Evolutionary conservation across 1,284 basidiomycete genomes (phyloP).

Genomic region (Wallemia hederae): DNA sequence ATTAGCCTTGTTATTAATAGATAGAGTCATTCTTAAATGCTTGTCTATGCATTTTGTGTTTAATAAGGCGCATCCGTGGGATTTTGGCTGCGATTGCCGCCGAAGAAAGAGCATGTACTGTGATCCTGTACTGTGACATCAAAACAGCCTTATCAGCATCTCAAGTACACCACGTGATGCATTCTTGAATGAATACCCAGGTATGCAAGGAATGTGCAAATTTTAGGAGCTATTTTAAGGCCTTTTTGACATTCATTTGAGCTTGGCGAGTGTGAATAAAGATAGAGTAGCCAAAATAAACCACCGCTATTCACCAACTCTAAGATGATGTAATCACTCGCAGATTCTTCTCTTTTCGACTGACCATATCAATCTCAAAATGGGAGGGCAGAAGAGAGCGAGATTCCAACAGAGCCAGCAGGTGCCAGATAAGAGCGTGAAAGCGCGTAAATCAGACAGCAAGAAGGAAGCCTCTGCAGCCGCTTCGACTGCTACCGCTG

Average conservation of each 20-base stretch:
- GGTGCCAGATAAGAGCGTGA: neutral
- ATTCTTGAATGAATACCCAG: no score
- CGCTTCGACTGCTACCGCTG: no score
- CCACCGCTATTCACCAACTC: neutral
- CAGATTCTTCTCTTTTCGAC: neutral
- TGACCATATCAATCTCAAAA: neutral
- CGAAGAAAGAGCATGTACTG: no score
- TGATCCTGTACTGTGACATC: no score
- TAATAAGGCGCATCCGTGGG: no score
- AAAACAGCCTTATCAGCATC: no score
- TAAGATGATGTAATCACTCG: neutral
- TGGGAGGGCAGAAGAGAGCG: neutral
- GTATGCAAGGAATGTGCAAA: neutral
- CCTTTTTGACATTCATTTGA: neutral
- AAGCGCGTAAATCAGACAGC: neutral
- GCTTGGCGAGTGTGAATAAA: neutral
- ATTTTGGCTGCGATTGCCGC: no score
- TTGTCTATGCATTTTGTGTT: no score
- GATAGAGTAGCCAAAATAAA: neutral
- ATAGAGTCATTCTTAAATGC: no score
- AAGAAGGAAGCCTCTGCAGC: no score
- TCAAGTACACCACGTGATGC: no score
- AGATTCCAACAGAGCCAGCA: neutral
- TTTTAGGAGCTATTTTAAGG: neutral
- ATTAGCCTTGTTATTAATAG: no score